Evolutionary conservation across 2,329 filamentous ascomycete genomes (phyloP), one percentile per base, ranked within the genome.

Genomic region (Thielaviopsis ethacetica): DNA sequence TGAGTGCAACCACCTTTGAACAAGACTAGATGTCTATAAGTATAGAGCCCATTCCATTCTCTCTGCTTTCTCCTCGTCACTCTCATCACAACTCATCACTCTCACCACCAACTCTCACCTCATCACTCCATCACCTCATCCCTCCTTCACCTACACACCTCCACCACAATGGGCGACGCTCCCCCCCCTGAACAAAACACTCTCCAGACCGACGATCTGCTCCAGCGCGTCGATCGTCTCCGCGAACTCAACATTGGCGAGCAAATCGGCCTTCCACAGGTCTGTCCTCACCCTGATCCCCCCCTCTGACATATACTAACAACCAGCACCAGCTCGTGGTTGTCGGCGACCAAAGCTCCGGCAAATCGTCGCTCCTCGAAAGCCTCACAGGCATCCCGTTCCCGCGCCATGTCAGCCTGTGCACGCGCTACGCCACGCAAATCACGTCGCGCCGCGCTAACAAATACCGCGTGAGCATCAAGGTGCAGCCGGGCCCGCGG

Each of bases 191-290:
- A 44, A 17, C 19, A 53, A 22, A 44, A 19, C 2, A 47, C 41
- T 2, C 13, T 47, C 17, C 41, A 47, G 41, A 62, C 55, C 13
- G 26, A 30, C 17, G n/a, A 53, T 38, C 26, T 59, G 9, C 56
- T 62, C 10, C 19, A 53, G 21, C 71, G 71, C 58, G 67, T 76
- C 26, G 73, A 76, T 62, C 72, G 69, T 63, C 65, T 76, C 1
- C 68, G 73, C 2, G 72, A 72, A 60, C 66, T 72, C 7, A 69
- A 68, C 6, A 66, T 75, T 6, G 71, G 70, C 5, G 63, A 69
- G 0, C 65, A 67, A 30, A 66, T 75, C 10, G 59, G 67, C 47
- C 65, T 70, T 1, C 68, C 67, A 0, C 83, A 89, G 72, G 87
- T 91, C 63, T 13, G 59, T 62, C n/a, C 15, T 7, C 13, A 30